Percentiles rank a stretch among this genome's conserved stretches.
Conservation (phyloP, 495 filamentous ascomycete species). For the Polyplosphaeria fusca region DNA sequence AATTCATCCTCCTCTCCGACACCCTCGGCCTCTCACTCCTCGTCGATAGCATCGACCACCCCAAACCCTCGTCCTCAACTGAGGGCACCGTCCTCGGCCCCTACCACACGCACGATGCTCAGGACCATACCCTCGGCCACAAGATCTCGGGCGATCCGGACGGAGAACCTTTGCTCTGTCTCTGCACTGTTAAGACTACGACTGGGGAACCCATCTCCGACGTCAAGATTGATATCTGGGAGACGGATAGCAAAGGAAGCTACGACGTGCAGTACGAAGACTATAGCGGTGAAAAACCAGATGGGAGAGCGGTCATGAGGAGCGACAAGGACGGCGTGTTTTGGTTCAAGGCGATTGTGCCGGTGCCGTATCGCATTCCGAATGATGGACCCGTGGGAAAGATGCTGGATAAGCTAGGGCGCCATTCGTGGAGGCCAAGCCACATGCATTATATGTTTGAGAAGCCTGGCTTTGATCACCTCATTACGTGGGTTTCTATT, state of each 20-base stretch:
- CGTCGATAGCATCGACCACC: conserved; percentile 89
- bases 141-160: conserved; percentile 68
- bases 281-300: conserved; percentile 56
- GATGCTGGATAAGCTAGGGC: conserved; percentile 64
- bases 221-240: conserved; percentile 89
- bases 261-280: conserved; percentile 87
- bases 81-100: conserved; percentile 89
- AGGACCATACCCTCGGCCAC: conserved; percentile 58
- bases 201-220: conserved; percentile 62
- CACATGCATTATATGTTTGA: conserved; percentile 97
- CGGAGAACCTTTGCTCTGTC: conserved; percentile 69
- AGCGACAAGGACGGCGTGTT: conserved; percentile 69
- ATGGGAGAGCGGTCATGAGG: conserved; percentile 76
- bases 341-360: conserved; percentile 85
- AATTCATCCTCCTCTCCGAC: conserved; percentile 94
- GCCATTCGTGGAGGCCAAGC: conserved; percentile 78
- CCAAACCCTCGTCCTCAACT: conserved; percentile 70
- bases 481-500: conserved; percentile 68
- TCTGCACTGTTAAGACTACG: conserved; percentile 72
- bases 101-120: conserved; percentile 90
- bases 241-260: conserved; percentile 79
- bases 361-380: conserved; percentile 86
- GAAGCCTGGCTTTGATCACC: conserved; percentile 76
- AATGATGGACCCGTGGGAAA: conserved; percentile 85
- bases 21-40: conserved; percentile 84